Base-by-base conservation (phyloP, 148 eudicot genomes). In the Limonium bicolor region DNA sequence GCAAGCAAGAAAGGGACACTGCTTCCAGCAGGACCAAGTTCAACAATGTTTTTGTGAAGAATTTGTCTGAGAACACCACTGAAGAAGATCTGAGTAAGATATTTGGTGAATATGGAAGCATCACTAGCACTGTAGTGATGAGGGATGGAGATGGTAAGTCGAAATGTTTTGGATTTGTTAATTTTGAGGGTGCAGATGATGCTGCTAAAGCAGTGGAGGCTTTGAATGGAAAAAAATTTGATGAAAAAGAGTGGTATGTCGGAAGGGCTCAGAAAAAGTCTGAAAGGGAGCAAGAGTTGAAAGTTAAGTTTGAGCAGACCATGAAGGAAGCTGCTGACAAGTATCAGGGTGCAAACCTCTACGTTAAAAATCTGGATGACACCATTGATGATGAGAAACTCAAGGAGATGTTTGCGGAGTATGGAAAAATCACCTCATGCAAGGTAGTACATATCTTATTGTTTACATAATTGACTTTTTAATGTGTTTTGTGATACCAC, bases 361-460 rank as follows among this genome's bases (percentile, higher is more conserved):
- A 76, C 27, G 45, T 76, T 27, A 76, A 76, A 38, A 76, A 76
- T 37, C 59, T 90, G 33, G 99, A 90, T 69, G 99, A 90, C 55
- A 78, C 61, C 54, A 59, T 84, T 37, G 76, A 55, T 50, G 95
- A 90, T 48, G 93, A 84, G 8, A 80, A 72, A 38, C 82, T 88
- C 4, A 88, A 62, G 69, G 97, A 88, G 34, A 23, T 77, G 41
- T 88, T 88, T 58, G 53, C 82, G 27, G 59, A 59, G 19, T 84
- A 46, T 51, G 97, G 97, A 24, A 61, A 70, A 5, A 69, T 84
- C 43, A 77, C 77, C 37, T 84, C 97, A 15, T 90, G 75, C 81
- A 90, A 90, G 97, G 97, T 88, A 20, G 27, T 70, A 62, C 15
- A 9, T 21, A 17, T 30, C 33, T 36, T 54, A 38, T 21, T 17